Evolutionary conservation across 352 stramenopile genomes (phyloP).

Genomic region (Phytopythium litorale): DNA sequence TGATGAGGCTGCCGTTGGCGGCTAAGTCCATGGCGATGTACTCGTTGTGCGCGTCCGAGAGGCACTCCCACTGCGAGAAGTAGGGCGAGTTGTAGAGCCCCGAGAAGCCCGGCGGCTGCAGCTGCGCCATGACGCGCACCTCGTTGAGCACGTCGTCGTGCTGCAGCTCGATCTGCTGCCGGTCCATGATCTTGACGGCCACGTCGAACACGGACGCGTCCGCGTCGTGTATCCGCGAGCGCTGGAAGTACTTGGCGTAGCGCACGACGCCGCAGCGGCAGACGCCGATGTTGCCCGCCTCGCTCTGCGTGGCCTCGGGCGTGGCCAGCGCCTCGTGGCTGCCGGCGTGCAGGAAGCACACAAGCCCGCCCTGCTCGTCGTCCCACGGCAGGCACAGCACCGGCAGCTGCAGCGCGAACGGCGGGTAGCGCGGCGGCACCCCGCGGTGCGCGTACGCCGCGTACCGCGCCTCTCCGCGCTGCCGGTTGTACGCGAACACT

Average conservation of each 20-base stretch:
- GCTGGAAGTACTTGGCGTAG: conserved; percentile 70
- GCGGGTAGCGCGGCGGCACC: conserved; percentile 65
- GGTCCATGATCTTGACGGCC: conserved; percentile 77
- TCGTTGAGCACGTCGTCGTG: conserved; percentile 76
- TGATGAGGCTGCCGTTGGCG: conserved; percentile 59
- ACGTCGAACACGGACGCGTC: conserved; percentile 39
- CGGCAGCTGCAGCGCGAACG: conserved; percentile 63
- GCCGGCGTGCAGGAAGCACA: conserved; percentile 59
- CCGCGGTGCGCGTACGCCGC: conserved; percentile 50
- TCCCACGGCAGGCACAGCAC: conserved; percentile 69
- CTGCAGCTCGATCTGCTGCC: conserved; percentile 58
- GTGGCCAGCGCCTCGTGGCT: conserved; percentile 35
- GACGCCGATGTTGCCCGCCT: conserved; percentile 48
- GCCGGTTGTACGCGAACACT: conserved; percentile 70
- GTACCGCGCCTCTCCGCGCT: conserved; percentile 59
- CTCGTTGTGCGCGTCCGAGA: conserved; percentile 58
- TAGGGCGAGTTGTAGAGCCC: conserved; percentile 54
- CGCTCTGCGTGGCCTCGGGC: conserved; percentile 38
- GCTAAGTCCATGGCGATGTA: conserved; percentile 80
- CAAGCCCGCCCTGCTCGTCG: conserved; percentile 51
- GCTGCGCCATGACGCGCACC: conserved; percentile 73
- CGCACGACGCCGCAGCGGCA: conserved; percentile 76
- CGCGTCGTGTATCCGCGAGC: conserved; percentile 17
- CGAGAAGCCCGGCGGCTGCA: conserved; percentile 60
- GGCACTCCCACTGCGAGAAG: conserved; percentile 75